Evolutionary conservation across 768 basidiomycete species (phyloP), one percentile per base, ranked within the genome.

Genomic region (Psilocybe sp.): DNA sequence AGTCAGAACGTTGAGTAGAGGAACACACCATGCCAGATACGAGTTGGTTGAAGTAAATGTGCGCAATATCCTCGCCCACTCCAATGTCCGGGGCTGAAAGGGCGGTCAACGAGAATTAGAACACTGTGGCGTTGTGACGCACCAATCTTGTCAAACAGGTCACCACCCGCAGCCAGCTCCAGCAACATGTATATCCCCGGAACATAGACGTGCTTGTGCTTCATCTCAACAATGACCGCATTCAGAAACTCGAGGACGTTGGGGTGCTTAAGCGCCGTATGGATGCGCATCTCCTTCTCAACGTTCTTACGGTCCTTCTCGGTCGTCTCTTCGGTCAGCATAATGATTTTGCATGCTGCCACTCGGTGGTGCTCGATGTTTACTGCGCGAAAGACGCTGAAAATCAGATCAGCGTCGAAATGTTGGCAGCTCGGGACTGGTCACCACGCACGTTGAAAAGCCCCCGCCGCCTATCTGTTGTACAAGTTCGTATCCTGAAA

Each of bases 141-240:
- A 96, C 96, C 90, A 45, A 99, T 99, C 74, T 98, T 99, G 68
- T 99, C 97, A 65, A 99, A 99, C 31, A 99, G 70, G 67, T 98
- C 97, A 0, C 97, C 97, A 16, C 94, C 95, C 1, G 84, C 84
- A 0, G 96, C 97, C 32, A 96, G 72, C 65, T 98, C 97, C 60
- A 99, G 70, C 15, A 98, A 70, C 79, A 99, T 92, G 63, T 98
- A 99, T 16, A 93, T 78, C 0, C 89, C 96, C 0, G 92, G 88
- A 0, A 85, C 68, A 61, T 85, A 94, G 34, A 72, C 57, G 44
- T 73, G 63, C 33, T 69, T 69, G 37, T 81, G 78, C 52, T 83
- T 79, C 14, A 69, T 63, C 55, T 94, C 92, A 0, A 93, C 85
- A 2, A 90, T 71, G 28, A 85, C 80, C 0, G 86, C 88, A 44